phyloP scores from a whole-genome alignment of 106 monocot species.

The Acanthochlamys bracteata region DNA sequence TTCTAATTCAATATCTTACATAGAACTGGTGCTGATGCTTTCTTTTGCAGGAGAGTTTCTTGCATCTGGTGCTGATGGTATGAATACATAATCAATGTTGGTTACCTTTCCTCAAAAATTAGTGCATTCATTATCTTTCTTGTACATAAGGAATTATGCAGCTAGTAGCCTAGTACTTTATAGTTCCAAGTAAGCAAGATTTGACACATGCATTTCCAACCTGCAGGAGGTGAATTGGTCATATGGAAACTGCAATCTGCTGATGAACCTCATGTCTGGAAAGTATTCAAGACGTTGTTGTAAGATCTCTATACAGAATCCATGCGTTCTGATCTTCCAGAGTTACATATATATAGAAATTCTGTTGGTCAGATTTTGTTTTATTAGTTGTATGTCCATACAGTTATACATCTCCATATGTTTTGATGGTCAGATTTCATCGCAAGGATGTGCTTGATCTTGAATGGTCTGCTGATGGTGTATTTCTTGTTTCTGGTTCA shows the following conservation, averaged over 20 bases:
- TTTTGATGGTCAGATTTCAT: constrained; percentile 47
- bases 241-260: constrained; percentile 67
- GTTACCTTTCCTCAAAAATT: neutral
- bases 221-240: constrained; percentile 73
- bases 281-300: constrained; percentile 74
- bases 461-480: constrained; percentile 72
- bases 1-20: no score
- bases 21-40: no score
- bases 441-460: constrained; percentile 91
- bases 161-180: no score
- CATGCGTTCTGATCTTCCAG: neutral
- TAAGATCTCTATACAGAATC: constrained; percentile 21
- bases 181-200: no score
- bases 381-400: neutral
- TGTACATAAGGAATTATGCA: neutral
- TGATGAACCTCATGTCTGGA: constrained; percentile 65
- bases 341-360: no score
- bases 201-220: no score
- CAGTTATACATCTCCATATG: no score
- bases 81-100: constrained; percentile 7
- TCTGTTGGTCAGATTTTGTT: neutral
- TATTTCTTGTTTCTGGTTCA: constrained; percentile 70
- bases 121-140: neutral
- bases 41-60: constrained; percentile 63
- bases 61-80: constrained; percentile 97